Evolutionary conservation across 441 rosid genomes (phyloP), one percentile per base, ranked within the genome.

Genomic region (Erodium chrysanthum): DNA sequence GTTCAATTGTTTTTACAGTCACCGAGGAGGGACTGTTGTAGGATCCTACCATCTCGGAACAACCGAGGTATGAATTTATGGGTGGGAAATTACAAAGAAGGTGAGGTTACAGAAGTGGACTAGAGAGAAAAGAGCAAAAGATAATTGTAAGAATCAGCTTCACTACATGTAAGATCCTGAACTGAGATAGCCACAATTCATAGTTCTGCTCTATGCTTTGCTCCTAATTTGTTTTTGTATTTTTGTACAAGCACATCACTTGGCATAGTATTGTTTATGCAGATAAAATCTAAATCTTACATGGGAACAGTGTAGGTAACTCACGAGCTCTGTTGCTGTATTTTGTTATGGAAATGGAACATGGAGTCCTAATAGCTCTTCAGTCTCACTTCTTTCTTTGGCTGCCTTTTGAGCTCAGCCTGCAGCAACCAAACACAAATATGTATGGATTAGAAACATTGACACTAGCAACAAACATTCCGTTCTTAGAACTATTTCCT

Each of bases 21-120:
- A 44, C 91, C 92, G 1, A 89, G 92, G 70, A 87, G 94, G 74
- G 91, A 94, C 65, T 89, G 94, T 52, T 91, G 96, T 79, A 85
- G 89, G 76, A 74, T 91, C 59, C 66, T 94, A 66, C 89, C 90
- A 9, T 74, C 87, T 23, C 77, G 79, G 15, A 85, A 79, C 70
- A 71, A 81, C 58, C 60, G 82, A 27, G 74, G 78, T 3, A 71
- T 94, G 91, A 80, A 83, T 72, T 48, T 88, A 73, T 83, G 84
- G 85, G 92, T 89, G 7, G 91, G 91, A 10, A 81, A 75, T 69
- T 89, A 92, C 67, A 78, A 75, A 52, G 78, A 81, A 0, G 95
- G 89, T 22, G 96, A 94, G 81, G 70, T 85, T 56, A 84, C 81
- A 69, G 92, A 82, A 68, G 74, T 83, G 42, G 42, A 58, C 11